phyloP scores from a whole-genome alignment of 2,329 filamentous ascomycete species.

The Allantophomopsis cytisporea region DNA sequence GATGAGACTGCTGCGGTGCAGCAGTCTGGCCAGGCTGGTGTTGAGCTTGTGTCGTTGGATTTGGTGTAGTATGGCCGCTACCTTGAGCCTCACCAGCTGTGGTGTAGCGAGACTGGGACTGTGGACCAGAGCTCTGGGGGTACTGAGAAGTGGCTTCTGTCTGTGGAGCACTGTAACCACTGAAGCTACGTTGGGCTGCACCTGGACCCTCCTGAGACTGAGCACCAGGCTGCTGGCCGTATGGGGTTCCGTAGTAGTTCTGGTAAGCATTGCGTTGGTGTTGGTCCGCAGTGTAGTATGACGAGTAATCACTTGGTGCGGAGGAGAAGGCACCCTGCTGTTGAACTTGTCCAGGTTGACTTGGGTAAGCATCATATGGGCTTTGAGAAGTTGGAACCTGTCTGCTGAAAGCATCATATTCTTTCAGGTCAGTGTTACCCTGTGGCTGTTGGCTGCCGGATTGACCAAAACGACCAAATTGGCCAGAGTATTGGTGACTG shows the following conservation, averaged over 20 bases:
- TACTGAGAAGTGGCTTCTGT: constrained; percentile 53
- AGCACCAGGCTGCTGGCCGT: constrained; percentile 30
- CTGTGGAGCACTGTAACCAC: constrained; percentile 58
- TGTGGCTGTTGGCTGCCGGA: constrained; percentile 44
- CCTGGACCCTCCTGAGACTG: constrained; percentile 59
- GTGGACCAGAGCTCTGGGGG: constrained; percentile 58
- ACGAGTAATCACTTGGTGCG: constrained; percentile 66
- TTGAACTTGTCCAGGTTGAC: constrained; percentile 44
- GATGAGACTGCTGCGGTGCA: constrained; percentile 26
- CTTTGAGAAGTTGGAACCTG: constrained; percentile 44
- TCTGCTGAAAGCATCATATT: constrained; percentile 77
- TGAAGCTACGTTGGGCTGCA: constrained; percentile 63
- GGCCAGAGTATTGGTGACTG: constrained; percentile 30
- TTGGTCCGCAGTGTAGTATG: constrained; percentile 72
- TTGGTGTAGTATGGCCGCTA: constrained; percentile 84
- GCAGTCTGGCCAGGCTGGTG: constrained; percentile 31
- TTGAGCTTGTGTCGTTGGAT: constrained; percentile 50
- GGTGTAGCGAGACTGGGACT: constrained; percentile 43
- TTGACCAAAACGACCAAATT: constrained; percentile 60
- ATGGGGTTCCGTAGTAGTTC: constrained; percentile 54
- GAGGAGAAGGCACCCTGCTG: constrained; percentile 58
- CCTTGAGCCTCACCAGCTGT: constrained; percentile 58
- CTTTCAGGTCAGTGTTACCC: constrained; percentile 56
- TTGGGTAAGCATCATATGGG: constrained; percentile 47
- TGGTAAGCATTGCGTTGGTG: constrained; percentile 61